phyloP scores from a whole-genome alignment of 495 filamentous ascomycete species.

The Xylaria sp. region DNA sequence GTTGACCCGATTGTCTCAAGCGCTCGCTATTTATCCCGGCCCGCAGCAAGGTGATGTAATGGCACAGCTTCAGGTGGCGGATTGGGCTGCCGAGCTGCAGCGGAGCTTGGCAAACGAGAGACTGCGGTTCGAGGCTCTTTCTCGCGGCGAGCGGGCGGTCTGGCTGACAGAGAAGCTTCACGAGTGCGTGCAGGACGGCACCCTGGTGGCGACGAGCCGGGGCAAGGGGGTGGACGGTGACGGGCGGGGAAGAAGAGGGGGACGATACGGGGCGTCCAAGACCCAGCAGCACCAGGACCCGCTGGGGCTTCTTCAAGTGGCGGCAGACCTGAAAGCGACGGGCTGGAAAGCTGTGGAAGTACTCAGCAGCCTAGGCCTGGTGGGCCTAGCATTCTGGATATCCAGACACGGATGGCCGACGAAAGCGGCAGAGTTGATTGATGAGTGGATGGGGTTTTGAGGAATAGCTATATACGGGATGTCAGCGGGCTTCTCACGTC shows the following conservation, averaged over 20 bases:
- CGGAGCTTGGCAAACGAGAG: slow-evolving; percentile 82
- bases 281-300: slow-evolving; percentile 68
- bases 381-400: slow-evolving; percentile 75
- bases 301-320: slow-evolving; percentile 73
- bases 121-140: slow-evolving; percentile 73
- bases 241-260: slow-evolving; percentile 30
- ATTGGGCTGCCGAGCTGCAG: slow-evolving; percentile 92
- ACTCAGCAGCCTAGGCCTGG: slow-evolving; percentile 74
- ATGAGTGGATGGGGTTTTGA: slow-evolving; percentile 36
- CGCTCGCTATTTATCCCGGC: slow-evolving; percentile 74
- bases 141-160: slow-evolving; percentile 72
- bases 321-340: slow-evolving; percentile 68
- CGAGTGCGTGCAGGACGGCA: slow-evolving; percentile 77
- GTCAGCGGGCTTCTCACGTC: not conserved
- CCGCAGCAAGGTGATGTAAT: slow-evolving; percentile 77
- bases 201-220: slow-evolving; percentile 54
- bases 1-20: slow-evolving; percentile 57
- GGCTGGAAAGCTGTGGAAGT: slow-evolving; percentile 78
- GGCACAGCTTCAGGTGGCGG: slow-evolving; percentile 81
- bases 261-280: slow-evolving; percentile 31
- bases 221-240: slow-evolving; percentile 20
- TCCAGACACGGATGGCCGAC: slow-evolving; percentile 42
- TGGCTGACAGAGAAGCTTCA: slow-evolving; percentile 80
- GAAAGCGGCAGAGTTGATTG: slow-evolving; percentile 32
- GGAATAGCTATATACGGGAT: not conserved